Evolutionary conservation across 371 early-diverging fungal species (phyloP), one percentile per base, ranked within the genome.

Genomic region (Blakeslea trispora): DNA sequence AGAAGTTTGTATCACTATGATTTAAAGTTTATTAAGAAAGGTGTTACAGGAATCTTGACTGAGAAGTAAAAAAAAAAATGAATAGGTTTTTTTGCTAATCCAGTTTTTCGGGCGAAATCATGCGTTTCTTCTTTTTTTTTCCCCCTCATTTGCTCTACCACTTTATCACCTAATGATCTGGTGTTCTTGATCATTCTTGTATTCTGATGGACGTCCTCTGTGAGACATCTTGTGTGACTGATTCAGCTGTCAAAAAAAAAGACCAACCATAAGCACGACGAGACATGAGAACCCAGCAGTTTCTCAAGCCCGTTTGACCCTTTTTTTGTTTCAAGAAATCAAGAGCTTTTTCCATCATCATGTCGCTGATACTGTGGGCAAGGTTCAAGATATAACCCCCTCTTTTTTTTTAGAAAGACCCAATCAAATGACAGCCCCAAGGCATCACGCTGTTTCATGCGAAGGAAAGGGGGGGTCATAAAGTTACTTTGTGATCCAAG

Each of bases 341-440:
- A n/a, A n/a, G n/a, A n/a, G n/a, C n/a, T n/a, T 45, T 94, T 89
- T 17, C 99, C 99, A 68, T 92, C 99, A 17, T 99, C 99, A 81
- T 88, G 93, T 24, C 99, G 85, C 77, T 99, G 99, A 69, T 97
- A 90, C 61, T 93, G 94, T 3, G 99, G 99, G n/a, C n/a, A 39
- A 99, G 76, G n/a, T 98, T 98, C 50, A 99, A 69, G 59, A 99
- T 98, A 81, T 99, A 99, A 1, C 99, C 97, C n/a, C 94, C 93
- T 74, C 98, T 98, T 67, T 99, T 99, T 76, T 99, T 99, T 50
- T 95, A 95, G 73, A 99, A 99, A 72, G 99, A 99, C 5, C 99
- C 99, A 37, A 99, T 92, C 23, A 99, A 77, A 65, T 98, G 94
- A 56, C 82, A 90, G 8, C n/a, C 96, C 96, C 34, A 82, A 69